Conservation (phyloP, 805 yeast genomes). For the Lachancea kluyveri region DNA sequence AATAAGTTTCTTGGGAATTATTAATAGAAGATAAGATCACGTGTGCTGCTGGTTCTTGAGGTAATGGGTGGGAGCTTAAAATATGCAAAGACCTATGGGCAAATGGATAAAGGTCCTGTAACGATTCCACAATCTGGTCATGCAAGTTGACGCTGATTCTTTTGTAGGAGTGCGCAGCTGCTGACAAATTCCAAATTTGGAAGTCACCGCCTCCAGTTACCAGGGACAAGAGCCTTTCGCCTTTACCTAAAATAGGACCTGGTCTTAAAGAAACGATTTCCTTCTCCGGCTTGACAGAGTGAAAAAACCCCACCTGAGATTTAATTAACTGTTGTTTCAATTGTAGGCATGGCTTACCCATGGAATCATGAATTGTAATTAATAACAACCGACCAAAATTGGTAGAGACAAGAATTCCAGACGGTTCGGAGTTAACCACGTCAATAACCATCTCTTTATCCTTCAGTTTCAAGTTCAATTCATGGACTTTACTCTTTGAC, state of each 20-base stretch:
- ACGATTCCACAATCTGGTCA: slow-evolving; percentile 33
- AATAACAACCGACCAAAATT: slow-evolving; percentile 60
- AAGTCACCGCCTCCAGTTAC: slow-evolving; percentile 41
- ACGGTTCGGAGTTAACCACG: slow-evolving; percentile 60
- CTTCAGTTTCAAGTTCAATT: slow-evolving; percentile 17
- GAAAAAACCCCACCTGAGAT: slow-evolving; percentile 33
- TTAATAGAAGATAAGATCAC: slow-evolving; percentile 45
- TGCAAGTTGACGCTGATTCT: slow-evolving; percentile 33
- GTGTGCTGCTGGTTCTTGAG: slow-evolving; percentile 36
- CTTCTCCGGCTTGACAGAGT: slow-evolving; percentile 25
- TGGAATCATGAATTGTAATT: slow-evolving; percentile 56
- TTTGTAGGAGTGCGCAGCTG: slow-evolving; percentile 37
- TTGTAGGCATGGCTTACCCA: slow-evolving; percentile 48
- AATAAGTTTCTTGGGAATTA: slow-evolving; percentile 30
- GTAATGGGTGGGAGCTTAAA: slow-evolving; percentile 55
- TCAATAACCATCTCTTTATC: slow-evolving; percentile 47
- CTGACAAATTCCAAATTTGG: slow-evolving; percentile 43
- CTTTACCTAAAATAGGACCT: slow-evolving; percentile 47
- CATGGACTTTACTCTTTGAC: slow-evolving; percentile 24
- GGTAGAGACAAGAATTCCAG: slow-evolving; percentile 69
- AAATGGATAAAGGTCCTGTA: slow-evolving; percentile 45
- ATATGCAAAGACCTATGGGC: slow-evolving; percentile 45
- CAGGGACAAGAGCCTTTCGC: slow-evolving; percentile 38
- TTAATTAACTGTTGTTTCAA: slow-evolving; percentile 25
- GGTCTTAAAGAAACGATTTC: slow-evolving; percentile 53